Percentiles rank a stretch among this genome's conserved stretches.
Conservation (phyloP, 2,329 filamentous ascomycete species). For the Stachybotrys chartarum region DNA sequence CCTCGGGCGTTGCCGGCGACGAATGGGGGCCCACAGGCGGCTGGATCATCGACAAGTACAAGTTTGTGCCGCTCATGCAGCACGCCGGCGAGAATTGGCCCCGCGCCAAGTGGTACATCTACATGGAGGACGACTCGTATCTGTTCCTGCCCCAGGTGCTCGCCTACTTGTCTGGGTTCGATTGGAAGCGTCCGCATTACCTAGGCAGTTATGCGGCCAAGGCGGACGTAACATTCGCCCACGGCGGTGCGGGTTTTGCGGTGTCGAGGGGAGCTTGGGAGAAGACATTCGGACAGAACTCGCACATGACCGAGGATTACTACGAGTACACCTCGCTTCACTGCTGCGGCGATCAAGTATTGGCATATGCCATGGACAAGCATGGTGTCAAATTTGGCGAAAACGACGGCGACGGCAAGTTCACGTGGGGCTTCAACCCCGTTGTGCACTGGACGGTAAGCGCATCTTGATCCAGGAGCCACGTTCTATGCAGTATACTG, state of each 20-base stretch:
- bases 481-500: not conserved
- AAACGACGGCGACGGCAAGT: constrained; percentile 15
- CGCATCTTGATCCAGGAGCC: not conserved
- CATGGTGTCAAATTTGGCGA: constrained; percentile 15
- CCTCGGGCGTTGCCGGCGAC: constrained; percentile 12
- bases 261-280: constrained; percentile 16
- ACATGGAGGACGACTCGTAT: constrained; percentile 17
- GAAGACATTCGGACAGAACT: constrained; percentile 10
- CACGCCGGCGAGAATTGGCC: constrained; percentile 15
- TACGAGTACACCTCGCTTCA: constrained; percentile 13
- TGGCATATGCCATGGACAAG: constrained; percentile 10
- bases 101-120: constrained; percentile 16
- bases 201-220: constrained; percentile 15
- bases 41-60: constrained; percentile 19
- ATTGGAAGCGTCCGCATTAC: constrained; percentile 12
- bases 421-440: constrained; percentile 16
- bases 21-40: constrained; percentile 14
- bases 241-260: constrained; percentile 15
- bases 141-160: constrained; percentile 13
- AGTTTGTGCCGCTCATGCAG: constrained; percentile 15
- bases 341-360: constrained; percentile 17
- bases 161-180: constrained; percentile 10
- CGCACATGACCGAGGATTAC: constrained; percentile 11
- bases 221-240: constrained; percentile 14
- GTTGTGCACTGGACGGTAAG: constrained; percentile 12